Conservation (phyloP, 2,329 filamentous ascomycete genomes). For the Beauveria rudraprayagi region DNA sequence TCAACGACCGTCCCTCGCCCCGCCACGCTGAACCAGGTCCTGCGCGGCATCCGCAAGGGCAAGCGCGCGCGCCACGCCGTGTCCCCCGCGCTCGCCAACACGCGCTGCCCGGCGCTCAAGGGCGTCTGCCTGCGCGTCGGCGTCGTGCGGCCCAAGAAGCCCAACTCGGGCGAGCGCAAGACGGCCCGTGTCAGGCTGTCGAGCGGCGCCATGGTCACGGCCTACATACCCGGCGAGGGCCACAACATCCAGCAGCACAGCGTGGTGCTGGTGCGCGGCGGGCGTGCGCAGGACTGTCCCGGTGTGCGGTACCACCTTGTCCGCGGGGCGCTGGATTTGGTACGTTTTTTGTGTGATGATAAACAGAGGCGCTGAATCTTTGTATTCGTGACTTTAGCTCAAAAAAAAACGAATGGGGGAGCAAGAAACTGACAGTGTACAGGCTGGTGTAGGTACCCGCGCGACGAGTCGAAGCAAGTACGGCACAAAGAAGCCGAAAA, state of each 20-base stretch:
- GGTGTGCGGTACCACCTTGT: conserved; percentile 96
- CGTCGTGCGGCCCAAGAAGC: conserved; percentile 94
- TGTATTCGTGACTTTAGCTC: neutral
- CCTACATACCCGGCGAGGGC: conserved; percentile 94
- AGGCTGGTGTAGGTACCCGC: conserved; percentile 87
- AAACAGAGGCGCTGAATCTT: neutral
- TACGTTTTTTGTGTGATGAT: conserved; percentile 38
- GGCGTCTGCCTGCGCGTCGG: conserved; percentile 93
- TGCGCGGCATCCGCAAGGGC: conserved; percentile 66
- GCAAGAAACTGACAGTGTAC: conserved; percentile 14
- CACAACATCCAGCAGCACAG: conserved; percentile 99
- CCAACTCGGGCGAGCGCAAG: conserved; percentile 95
- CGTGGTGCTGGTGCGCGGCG: conserved; percentile 91
- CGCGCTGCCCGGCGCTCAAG: conserved; percentile 73
- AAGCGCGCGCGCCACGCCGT: conserved; percentile 78
- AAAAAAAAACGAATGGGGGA: neutral
- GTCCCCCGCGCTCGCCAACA: conserved; percentile 71
- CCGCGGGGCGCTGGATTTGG: conserved; percentile 84
- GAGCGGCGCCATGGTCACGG: conserved; percentile 77
- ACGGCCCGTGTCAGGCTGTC: conserved; percentile 85
- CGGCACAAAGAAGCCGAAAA: conserved; percentile 97
- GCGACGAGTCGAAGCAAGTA: conserved; percentile 88
- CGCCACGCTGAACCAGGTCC: conserved; percentile 67
- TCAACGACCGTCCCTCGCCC: conserved; percentile 47
- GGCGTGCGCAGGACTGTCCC: conserved; percentile 91